Base-by-base conservation (phyloP, 148 eudicot genomes). In the Vaccinium vitisidaea region DNA sequence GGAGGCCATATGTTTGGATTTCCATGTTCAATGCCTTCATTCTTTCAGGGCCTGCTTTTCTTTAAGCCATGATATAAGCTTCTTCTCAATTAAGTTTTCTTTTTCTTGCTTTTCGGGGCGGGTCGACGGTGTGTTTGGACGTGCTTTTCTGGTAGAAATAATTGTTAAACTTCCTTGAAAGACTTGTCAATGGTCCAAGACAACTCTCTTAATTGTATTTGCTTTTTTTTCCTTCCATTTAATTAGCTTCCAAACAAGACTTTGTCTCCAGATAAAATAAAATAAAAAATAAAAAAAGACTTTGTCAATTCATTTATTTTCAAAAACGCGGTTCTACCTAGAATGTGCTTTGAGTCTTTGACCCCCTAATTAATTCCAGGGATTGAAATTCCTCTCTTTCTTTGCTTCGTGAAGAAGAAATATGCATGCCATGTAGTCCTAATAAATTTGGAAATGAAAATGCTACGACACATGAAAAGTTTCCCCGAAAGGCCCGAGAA, bases 171-270 rank as follows among this genome's bases (percentile, higher is more conserved):
- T 25, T 69, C 36, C 74, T 27, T 69, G 39, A 69, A 69, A 69
- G 74, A 69, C 74, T 69, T 69, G 74, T 69, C 74, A 69, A 25
- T 69, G 36, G 73, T 67, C 73, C 10, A 65, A 25, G 70, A 65
- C 30, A 65, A 67, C 16, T 67, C 14, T 25, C 73, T 23, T 58
- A 58, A 23, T 21, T 21, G 13, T 19, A 65, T 65, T 8, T 23
- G 23, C 70, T 61, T 6, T 9, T 5, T 23, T 27, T 12, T 27
- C 18, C 74, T 69, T 69, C 18, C 43, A 69, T 69, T 69, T 69
- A 69, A 69, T 27, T 30, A 69, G 39, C 74, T 69, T 69, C 43
- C 74, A 69, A 69, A 27, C 74, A 13, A 69, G 74, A 69, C 74
- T 69, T 27, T 69, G 74, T 69, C 74, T 2, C 39, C 39, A 36